phyloP scores from a whole-genome alignment of 108 stramenopile genomes.

The Pelagomonas calceolata region DNA sequence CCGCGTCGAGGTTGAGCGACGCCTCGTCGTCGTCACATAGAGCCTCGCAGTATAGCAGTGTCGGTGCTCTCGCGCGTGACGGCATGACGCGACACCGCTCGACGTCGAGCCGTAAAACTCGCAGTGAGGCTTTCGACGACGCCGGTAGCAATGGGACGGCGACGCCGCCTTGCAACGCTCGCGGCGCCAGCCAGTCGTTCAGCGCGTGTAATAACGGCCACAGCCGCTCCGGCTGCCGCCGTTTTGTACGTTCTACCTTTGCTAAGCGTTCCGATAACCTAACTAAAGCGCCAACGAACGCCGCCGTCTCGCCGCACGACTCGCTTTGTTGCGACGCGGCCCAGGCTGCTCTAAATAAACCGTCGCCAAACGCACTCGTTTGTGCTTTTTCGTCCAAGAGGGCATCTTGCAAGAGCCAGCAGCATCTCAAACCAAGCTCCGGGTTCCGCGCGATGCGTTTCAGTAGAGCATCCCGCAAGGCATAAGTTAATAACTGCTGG shows the following conservation, averaged over 20 bases:
- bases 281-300: not conserved
- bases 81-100: not conserved
- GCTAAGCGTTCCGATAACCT: not conserved
- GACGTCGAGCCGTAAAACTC: not conserved
- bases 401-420: not conserved
- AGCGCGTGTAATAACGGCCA: not conserved
- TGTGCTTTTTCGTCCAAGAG: not conserved
- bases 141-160: not conserved
- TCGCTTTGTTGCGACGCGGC: not conserved
- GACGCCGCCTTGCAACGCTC: not conserved
- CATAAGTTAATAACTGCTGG: not conserved
- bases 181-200: not conserved
- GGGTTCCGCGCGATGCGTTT: not conserved
- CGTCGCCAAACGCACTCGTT: not conserved
- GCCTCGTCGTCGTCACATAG: not conserved
- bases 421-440: not conserved
- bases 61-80: not conserved
- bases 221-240: not conserved
- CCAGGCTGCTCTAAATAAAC: not conserved
- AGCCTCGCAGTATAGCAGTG: not conserved
- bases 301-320: not conserved
- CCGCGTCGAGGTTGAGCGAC: not conserved
- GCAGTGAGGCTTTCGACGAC: not conserved
- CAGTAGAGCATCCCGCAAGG: not conserved
- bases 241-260: not conserved